Evolutionary conservation across 441 rosid species (phyloP).

Genomic region (Pelargonium citronellum): DNA sequence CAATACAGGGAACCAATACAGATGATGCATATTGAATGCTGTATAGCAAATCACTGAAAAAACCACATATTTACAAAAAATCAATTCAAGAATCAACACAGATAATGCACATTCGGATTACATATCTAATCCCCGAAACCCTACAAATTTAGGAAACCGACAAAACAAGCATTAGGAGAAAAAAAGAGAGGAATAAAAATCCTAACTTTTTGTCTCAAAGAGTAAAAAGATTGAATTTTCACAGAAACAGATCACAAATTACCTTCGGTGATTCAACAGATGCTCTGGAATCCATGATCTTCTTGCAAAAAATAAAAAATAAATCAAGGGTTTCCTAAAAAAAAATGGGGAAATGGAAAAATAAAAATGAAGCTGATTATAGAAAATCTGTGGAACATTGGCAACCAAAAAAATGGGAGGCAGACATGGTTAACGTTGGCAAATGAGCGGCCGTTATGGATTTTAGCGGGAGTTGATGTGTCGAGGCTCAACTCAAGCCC

Average conservation of each 20-base stretch:
- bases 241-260: conserved; percentile 1
- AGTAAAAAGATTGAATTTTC: not conserved
- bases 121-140: not conserved
- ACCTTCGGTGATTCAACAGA: conserved; percentile 1
- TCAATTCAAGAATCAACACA: conserved; percentile 1
- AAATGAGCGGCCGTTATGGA: conserved; percentile 7
- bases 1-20: not conserved
- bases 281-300: not conserved
- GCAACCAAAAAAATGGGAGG: not conserved
- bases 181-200: not conserved
- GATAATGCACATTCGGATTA: not conserved
- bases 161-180: not conserved
- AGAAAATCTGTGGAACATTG: not conserved
- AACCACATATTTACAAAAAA: not conserved
- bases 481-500: not conserved
- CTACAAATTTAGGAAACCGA: not conserved
- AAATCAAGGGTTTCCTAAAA: conserved; percentile 6
- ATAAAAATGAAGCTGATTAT: conserved; percentile 1
- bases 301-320: not conserved
- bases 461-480: conserved; percentile 8
- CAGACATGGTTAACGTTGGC: not conserved
- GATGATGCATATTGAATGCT: conserved; percentile 3
- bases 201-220: not conserved
- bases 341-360: not conserved
- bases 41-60: not conserved